Evolutionary conservation across 148 eudicot species (phyloP).

Genomic region (Rheum nobile): DNA sequence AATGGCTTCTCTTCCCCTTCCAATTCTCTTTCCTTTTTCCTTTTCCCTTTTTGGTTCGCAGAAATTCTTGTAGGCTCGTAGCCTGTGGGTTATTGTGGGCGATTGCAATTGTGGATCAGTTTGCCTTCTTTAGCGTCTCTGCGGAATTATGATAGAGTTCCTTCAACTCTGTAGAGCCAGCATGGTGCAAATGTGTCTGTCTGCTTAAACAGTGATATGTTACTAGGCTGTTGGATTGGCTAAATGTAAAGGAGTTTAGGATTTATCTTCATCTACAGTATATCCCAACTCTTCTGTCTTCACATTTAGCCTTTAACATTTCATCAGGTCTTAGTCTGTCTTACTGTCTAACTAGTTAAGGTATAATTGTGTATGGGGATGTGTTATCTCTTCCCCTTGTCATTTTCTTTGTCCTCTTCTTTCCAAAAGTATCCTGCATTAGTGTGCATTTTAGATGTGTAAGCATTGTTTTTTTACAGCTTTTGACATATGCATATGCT

Average conservation of each 20-base stretch:
- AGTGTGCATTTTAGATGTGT: neutral
- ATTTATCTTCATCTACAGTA: neutral
- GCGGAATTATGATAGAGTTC: neutral
- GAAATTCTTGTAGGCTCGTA: neutral
- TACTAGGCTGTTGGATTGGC: neutral
- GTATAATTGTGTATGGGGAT: neutral
- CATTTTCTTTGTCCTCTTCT: neutral
- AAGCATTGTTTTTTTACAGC: neutral
- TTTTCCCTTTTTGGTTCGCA: constrained; percentile 1
- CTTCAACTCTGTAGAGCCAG: neutral
- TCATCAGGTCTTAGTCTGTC: neutral
- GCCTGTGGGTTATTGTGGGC: neutral
- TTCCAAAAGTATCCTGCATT: neutral
- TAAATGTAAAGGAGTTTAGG: neutral
- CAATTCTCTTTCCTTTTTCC: neutral
- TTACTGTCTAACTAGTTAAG: neutral
- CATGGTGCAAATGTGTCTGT: neutral
- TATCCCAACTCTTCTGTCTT: neutral
- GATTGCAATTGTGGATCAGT: neutral
- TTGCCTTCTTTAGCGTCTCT: neutral
- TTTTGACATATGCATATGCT: neutral
- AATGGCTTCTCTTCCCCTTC: neutral
- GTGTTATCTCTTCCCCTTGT: neutral
- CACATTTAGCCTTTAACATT: neutral
- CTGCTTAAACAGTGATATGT: neutral